phyloP scores from a whole-genome alignment of 768 basidiomycete species.

The Phlegmacium glaucopus region DNA sequence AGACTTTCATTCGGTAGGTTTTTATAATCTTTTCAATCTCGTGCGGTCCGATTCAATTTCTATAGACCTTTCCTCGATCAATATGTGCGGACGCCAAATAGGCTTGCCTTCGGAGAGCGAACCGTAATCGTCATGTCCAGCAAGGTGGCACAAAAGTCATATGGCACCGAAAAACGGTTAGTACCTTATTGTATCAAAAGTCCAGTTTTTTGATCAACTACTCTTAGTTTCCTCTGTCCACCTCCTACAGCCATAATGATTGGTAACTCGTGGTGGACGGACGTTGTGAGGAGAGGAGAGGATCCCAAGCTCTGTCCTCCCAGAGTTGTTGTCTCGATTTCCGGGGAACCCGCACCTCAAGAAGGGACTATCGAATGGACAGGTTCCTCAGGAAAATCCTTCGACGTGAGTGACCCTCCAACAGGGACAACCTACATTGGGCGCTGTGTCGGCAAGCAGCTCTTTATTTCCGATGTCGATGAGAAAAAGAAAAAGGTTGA shows the following conservation, averaged over 20 bases:
- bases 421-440: constrained; percentile 88
- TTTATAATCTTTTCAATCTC: constrained; percentile 7
- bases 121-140: constrained; percentile 98
- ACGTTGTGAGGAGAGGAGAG: constrained; percentile 70
- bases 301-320: constrained; percentile 74
- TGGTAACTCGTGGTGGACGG: constrained; percentile 93
- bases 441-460: constrained; percentile 89
- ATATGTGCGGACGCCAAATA: constrained; percentile 80
- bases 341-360: constrained; percentile 83
- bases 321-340: constrained; percentile 84
- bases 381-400: constrained; percentile 75
- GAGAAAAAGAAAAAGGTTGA: constrained; percentile 96
- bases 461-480: constrained; percentile 93
- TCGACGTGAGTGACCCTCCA: constrained; percentile 77
- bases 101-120: constrained; percentile 88
- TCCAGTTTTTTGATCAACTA: constrained; percentile 9
- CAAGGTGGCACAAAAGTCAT: constrained; percentile 96
- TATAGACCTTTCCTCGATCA: constrained; percentile 77
- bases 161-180: constrained; percentile 92
- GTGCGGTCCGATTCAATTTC: constrained; percentile 15
- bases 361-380: constrained; percentile 90
- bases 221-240: constrained; percentile 78
- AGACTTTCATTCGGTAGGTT: constrained; percentile 74
- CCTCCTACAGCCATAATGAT: constrained; percentile 94
- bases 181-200: constrained; percentile 13